Conservation (phyloP, 2,329 filamentous ascomycete species). For the Aureobasidium uvarum region DNA sequence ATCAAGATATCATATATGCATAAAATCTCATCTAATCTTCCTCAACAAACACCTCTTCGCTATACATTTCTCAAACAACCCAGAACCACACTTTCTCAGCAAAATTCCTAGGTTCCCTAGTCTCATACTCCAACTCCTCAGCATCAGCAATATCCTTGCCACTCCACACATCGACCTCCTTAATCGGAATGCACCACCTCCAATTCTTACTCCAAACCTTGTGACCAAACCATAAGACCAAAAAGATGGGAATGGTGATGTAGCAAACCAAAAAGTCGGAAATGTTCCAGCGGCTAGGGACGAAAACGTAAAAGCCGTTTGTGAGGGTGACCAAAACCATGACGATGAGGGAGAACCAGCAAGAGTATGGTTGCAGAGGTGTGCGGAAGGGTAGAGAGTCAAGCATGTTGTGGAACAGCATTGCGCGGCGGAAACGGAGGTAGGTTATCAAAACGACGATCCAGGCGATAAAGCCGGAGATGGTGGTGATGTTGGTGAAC, state of each 20-base stretch:
- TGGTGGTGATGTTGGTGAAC: constrained; percentile 44
- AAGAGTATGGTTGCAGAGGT: constrained; percentile 52
- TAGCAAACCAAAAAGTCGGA: constrained; percentile 55
- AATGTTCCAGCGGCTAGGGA: constrained; percentile 47
- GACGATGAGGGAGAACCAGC: constrained; percentile 52
- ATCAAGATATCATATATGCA: neutral
- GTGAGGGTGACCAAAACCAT: constrained; percentile 54
- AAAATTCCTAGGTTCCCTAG: constrained; percentile 44
- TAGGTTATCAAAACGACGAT: constrained; percentile 48
- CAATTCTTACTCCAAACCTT: constrained; percentile 38
- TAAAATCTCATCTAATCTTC: neutral
- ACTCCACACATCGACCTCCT: constrained; percentile 47
- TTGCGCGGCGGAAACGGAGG: constrained; percentile 53
- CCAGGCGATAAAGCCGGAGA: constrained; percentile 43
- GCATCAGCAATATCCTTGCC: constrained; percentile 49
- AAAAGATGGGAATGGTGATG: constrained; percentile 55
- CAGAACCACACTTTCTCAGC: constrained; percentile 49
- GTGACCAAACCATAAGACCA: constrained; percentile 43
- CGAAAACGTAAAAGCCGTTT: constrained; percentile 57
- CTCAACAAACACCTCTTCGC: too few species aligned
- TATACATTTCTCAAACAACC: constrained; percentile 40
- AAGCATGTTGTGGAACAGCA: constrained; percentile 49
- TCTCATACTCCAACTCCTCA: constrained; percentile 44
- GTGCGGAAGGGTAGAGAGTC: constrained; percentile 52
- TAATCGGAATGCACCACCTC: constrained; percentile 37